These are phyloP conservation scores for Diaporthe aspalathi DNA, from an alignment of 2,329 filamentous ascomycete genomes.

Conservation along the genomic window DNA sequence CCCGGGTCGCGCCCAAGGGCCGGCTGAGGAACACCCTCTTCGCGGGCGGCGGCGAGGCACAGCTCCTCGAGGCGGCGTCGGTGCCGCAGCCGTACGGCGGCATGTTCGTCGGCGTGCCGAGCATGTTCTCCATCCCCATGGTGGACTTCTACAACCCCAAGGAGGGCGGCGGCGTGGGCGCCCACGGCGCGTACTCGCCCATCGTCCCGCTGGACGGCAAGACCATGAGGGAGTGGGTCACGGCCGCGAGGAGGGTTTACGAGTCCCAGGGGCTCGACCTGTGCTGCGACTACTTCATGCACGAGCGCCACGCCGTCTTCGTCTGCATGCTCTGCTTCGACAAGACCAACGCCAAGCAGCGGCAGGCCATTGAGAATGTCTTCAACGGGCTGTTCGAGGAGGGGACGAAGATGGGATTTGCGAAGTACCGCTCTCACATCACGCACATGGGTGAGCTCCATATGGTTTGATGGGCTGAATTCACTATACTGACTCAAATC, in stretches of 20 bases:
- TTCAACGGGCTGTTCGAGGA: constrained; percentile 50
- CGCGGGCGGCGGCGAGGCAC: constrained; percentile 49
- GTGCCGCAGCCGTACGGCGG: constrained; percentile 49
- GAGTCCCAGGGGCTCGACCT: constrained; percentile 56
- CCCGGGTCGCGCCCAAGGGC: constrained; percentile 51
- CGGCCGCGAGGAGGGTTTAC: constrained; percentile 53
- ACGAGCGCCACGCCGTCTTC: constrained; percentile 58
- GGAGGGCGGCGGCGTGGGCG: constrained; percentile 46
- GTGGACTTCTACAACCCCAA: constrained; percentile 51
- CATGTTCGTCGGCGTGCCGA: constrained; percentile 51
- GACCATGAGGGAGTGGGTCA: constrained; percentile 55
- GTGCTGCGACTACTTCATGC: constrained; percentile 61
- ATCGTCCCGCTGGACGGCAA: constrained; percentile 53
- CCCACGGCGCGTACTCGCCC: constrained; percentile 53
- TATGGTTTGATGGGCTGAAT: too few relatives aligned
- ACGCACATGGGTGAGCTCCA: constrained; percentile 52
- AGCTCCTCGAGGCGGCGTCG: constrained; percentile 51
- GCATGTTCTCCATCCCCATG: constrained; percentile 51
- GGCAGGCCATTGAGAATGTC: constrained; percentile 49
- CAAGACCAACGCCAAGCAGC: constrained; percentile 54
- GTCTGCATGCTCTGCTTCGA: constrained; percentile 62
- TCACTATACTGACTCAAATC: too few relatives aligned
- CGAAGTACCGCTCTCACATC: constrained; percentile 53
- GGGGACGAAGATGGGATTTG: constrained; percentile 51
- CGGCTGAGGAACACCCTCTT: constrained; percentile 52